Evolutionary conservation across 306 rosid species (phyloP).

Genomic region (Ammopiptanthus mongolicus): DNA sequence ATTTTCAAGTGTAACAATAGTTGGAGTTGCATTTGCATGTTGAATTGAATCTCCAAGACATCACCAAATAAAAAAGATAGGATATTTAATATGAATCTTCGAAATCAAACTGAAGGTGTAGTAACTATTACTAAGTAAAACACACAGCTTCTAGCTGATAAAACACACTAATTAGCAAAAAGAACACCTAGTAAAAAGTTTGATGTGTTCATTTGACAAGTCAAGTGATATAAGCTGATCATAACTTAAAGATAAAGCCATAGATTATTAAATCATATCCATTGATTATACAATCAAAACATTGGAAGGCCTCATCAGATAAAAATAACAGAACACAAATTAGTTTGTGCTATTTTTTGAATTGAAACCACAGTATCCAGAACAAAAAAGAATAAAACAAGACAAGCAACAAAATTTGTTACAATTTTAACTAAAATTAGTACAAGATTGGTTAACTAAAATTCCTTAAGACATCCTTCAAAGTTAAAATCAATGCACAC

Average conservation of each 20-base stretch:
- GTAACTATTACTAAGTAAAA: not conserved
- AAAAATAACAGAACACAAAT: not conserved
- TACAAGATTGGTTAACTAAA: not conserved
- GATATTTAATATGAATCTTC: not conserved
- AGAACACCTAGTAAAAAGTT: not conserved
- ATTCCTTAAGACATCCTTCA: not conserved
- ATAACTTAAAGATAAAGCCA: not conserved
- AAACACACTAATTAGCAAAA: not conserved
- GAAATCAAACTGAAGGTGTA: not conserved
- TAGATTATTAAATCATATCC: not conserved
- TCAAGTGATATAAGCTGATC: not conserved
- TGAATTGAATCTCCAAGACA: not conserved
- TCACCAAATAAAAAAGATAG: not conserved
- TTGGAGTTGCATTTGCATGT: not conserved
- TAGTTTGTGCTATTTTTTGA: not conserved
- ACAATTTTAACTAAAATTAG: not conserved
- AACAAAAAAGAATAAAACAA: not conserved
- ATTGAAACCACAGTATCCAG: not conserved
- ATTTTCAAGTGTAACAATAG: not conserved
- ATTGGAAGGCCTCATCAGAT: not conserved
- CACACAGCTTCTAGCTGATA: not conserved
- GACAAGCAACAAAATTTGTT: not conserved
- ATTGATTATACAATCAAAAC: not conserved
- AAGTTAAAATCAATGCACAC: not conserved
- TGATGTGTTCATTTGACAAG: not conserved